Conservation (phyloP, 1,284 basidiomycete genomes). For the Sporisorium reilianum region DNA sequence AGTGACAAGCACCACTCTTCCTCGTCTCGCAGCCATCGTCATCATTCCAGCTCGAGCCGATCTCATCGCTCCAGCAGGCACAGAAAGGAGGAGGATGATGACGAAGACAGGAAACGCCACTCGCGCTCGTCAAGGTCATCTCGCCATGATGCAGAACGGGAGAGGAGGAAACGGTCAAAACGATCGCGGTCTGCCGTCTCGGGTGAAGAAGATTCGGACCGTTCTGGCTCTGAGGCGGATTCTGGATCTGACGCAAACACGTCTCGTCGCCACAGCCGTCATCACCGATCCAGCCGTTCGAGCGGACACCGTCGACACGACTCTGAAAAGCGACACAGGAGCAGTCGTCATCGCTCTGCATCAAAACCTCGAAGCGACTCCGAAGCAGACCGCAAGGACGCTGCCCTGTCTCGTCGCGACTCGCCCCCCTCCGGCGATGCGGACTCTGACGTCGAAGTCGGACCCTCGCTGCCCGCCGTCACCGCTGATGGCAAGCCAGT, state of each 20-base stretch:
- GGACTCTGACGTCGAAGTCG: constrained; percentile 30
- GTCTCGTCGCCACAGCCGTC: constrained; percentile 20
- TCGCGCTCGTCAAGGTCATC: constrained; percentile 22
- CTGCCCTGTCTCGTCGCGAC: neutral
- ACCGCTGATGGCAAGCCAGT: constrained; percentile 33
- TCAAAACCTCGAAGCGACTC: constrained; percentile 11
- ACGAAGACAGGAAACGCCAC: constrained; percentile 18
- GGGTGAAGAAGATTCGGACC: constrained; percentile 6
- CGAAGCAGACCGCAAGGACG: constrained; percentile 6
- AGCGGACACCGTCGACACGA: constrained; percentile 14
- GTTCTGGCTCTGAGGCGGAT: constrained; percentile 14
- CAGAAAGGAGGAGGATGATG: constrained; percentile 26
- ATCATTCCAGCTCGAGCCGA: constrained; percentile 24
- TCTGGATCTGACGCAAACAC: constrained; percentile 12
- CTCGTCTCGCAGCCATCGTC: constrained; percentile 24
- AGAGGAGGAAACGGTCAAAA: constrained; percentile 17
- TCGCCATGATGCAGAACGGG: constrained; percentile 12
- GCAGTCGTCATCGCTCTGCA: constrained; percentile 22
- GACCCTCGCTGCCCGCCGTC: constrained; percentile 33
- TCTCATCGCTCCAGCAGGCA: constrained; percentile 29
- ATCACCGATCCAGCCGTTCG: constrained; percentile 23
- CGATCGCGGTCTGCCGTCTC: constrained; percentile 26
- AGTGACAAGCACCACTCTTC: constrained; percentile 35
- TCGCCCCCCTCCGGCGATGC: neutral
- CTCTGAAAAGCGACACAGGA: constrained; percentile 17